Conservation (phyloP, 129 eudicot species). For the Flaveria brownii region DNA sequence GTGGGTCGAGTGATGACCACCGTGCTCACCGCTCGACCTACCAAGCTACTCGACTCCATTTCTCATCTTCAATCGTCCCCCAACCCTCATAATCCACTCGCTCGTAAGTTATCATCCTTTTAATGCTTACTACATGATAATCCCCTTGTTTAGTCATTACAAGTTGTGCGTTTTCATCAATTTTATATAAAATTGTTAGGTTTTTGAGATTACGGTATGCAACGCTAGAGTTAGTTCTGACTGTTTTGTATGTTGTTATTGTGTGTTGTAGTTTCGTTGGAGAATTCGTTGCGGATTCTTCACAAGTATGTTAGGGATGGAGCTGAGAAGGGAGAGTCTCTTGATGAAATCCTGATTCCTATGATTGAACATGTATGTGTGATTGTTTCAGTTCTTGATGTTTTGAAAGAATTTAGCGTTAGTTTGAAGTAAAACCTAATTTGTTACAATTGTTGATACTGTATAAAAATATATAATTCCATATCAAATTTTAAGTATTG, state of each 20-base stretch:
- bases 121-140: not conserved
- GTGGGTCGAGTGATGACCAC: constrained; percentile 76
- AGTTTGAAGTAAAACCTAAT: constrained; percentile 23
- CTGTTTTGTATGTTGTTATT: not conserved
- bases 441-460: not conserved
- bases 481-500: not conserved
- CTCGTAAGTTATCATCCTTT: constrained; percentile 36
- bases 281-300: constrained; percentile 71
- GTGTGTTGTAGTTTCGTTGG: constrained; percentile 58
- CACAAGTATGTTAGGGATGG: constrained; percentile 74
- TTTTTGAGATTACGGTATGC: constrained; percentile 16
- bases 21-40: constrained; percentile 57
- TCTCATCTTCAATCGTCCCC: constrained; percentile 65
- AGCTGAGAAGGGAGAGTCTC: constrained; percentile 50
- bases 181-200: not conserved
- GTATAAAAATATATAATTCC: not conserved
- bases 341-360: constrained; percentile 76
- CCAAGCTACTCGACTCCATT: constrained; percentile 66
- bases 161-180: not conserved
- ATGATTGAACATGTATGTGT: constrained; percentile 69
- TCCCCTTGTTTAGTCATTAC: not conserved
- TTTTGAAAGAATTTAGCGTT: not conserved
- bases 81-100: constrained; percentile 35
- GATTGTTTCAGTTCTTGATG: not conserved
- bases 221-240: constrained; percentile 1